Evolutionary conservation across 1,284 basidiomycete species (phyloP).

Genomic region (Fomes fomentarius): DNA sequence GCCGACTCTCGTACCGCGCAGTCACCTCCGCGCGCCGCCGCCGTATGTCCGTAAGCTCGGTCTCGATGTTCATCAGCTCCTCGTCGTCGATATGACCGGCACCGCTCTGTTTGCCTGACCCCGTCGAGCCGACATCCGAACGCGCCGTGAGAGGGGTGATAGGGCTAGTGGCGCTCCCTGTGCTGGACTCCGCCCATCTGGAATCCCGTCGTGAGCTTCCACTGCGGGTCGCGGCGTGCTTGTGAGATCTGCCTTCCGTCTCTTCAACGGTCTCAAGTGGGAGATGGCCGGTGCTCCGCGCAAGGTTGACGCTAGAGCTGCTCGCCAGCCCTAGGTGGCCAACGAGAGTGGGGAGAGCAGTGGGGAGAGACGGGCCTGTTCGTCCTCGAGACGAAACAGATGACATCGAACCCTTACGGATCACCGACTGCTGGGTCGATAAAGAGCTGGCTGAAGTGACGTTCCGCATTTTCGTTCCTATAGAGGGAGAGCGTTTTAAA

Average conservation of each 20-base stretch:
- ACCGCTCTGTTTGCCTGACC: slow-evolving; percentile 12
- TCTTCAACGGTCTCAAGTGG: slow-evolving; percentile 56
- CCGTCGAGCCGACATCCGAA: slow-evolving; percentile 20
- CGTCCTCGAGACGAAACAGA: slow-evolving; percentile 48
- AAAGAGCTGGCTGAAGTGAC: slow-evolving; percentile 28
- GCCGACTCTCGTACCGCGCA: slow-evolving; percentile 62
- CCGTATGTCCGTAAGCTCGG: slow-evolving; percentile 65
- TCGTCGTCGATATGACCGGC: slow-evolving; percentile 25
- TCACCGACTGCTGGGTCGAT: slow-evolving; percentile 30
- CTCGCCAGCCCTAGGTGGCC: slow-evolving; percentile 40
- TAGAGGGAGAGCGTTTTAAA: slow-evolving; percentile 34
- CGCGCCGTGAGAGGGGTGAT: slow-evolving; percentile 18
- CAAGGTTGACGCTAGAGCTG: slow-evolving; percentile 49
- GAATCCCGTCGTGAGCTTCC: slow-evolving; percentile 14
- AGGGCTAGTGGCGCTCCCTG: slow-evolving; percentile 13
- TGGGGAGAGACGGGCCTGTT: slow-evolving; percentile 18
- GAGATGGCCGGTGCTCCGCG: slow-evolving; percentile 48
- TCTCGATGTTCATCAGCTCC: slow-evolving; percentile 42
- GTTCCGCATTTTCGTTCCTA: slow-evolving; percentile 42
- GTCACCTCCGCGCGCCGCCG: slow-evolving; percentile 64
- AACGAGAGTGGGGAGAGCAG: slow-evolving; percentile 24
- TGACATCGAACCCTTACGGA: slow-evolving; percentile 53
- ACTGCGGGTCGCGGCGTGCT: slow-evolving; percentile 6
- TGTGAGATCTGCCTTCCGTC: slow-evolving; percentile 35
- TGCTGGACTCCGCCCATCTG: slow-evolving; percentile 11